A percentile compares a stretch with the other conserved stretches of the same genome.
These are phyloP conservation scores for Solanum lycopersicoides DNA, from an alignment of 257 asterid species.

Conservation along the genomic window DNA sequence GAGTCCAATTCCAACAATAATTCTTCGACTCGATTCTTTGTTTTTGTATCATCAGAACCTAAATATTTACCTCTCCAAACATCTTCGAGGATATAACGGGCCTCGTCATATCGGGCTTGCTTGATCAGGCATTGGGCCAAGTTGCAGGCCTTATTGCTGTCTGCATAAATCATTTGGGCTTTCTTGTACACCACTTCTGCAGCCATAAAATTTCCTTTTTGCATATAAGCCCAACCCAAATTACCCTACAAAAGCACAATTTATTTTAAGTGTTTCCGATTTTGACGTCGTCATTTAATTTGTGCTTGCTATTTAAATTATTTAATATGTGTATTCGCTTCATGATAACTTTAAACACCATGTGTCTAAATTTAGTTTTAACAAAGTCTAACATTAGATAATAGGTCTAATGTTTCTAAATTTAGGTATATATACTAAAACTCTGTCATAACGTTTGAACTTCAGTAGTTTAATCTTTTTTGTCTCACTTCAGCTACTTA, in stretches of 20 bases:
- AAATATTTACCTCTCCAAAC: constrained; percentile 41
- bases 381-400: neutral
- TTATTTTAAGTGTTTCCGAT: neutral
- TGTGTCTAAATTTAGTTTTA: neutral
- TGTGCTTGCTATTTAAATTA: neutral
- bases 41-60: constrained; percentile 49
- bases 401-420: neutral
- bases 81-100: constrained; percentile 46
- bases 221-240: constrained; percentile 94
- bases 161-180: constrained; percentile 84
- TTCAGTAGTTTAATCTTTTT: neutral
- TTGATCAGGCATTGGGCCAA: constrained; percentile 62
- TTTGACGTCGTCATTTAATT: neutral
- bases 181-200: constrained; percentile 80
- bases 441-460: neutral
- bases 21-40: constrained; percentile 47
- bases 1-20: constrained; percentile 23
- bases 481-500: neutral
- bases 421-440: neutral
- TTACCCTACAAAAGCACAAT: constrained; percentile 40
- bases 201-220: constrained; percentile 56
- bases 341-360: neutral
- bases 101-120: constrained; percentile 55
- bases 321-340: neutral
- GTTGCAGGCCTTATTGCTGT: constrained; percentile 78